A percentile compares a stretch with the other conserved stretches of the same genome.
Conservation (phyloP, 257 asterid species). For the Buddleja alternifolia region DNA sequence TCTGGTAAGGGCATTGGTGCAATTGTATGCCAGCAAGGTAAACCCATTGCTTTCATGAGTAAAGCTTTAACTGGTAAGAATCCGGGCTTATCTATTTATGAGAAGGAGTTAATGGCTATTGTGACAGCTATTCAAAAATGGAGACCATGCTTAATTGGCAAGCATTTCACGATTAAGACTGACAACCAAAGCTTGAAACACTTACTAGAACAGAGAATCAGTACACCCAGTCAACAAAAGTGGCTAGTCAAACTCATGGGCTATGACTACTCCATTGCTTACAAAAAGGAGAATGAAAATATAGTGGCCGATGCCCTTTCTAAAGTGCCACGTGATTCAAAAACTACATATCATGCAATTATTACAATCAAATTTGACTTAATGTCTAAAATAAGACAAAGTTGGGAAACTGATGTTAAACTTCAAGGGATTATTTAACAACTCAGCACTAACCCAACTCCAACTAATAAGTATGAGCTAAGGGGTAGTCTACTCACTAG, state of each 20-base stretch:
- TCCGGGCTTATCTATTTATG: not conserved
- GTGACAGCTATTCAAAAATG: not conserved
- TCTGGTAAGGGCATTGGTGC: not conserved
- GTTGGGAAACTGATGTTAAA: no score
- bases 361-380: no score
- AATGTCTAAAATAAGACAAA: no score
- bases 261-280: not conserved
- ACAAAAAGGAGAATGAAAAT: no score
- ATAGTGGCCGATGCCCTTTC: no score
- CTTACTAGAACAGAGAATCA: not conserved
- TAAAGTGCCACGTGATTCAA: no score
- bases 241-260: not conserved
- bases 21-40: not conserved
- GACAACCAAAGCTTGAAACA: not conserved
- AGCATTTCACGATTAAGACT: not conserved
- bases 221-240: not conserved
- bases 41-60: conserved; percentile 14
- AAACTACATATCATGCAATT: no score
- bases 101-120: not conserved
- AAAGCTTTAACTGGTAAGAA: not conserved
- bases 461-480: no score
- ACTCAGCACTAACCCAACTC: no score
- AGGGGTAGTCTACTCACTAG: no score
- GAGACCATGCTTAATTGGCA: not conserved
- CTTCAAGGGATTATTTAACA: no score